These are phyloP conservation scores for Carpinus fangiana DNA, from an alignment of 306 rosid genomes.

Conservation along the genomic window DNA sequence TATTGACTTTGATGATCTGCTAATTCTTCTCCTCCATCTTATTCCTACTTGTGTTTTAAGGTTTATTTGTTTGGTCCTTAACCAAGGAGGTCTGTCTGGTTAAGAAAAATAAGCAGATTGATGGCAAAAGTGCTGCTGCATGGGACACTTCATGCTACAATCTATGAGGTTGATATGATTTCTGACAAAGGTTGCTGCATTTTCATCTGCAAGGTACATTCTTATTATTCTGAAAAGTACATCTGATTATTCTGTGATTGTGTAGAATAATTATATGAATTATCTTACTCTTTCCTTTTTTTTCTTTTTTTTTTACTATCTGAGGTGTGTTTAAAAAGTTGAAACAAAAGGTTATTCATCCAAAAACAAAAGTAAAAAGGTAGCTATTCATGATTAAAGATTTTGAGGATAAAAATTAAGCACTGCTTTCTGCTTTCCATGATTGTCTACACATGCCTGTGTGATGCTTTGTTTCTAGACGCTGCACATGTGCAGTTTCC, in stretches of 20 bases:
- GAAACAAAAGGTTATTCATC: not conserved
- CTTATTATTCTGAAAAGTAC: not conserved
- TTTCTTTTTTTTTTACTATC: not conserved
- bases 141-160: conserved; percentile 41
- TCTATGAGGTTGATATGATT: conserved; percentile 39
- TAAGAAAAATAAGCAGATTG: not conserved
- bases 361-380: not conserved
- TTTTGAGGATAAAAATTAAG: no score
- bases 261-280: not conserved
- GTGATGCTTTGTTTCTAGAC: no score
- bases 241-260: not conserved
- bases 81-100: not conserved
- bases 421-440: no score
- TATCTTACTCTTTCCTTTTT: not conserved
- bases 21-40: not conserved
- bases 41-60: not conserved
- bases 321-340: not conserved
- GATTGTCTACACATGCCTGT: no score
- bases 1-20: not conserved
- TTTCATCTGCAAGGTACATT: conserved; percentile 44
- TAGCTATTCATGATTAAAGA: no score
- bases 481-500: no score
- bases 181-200: conserved; percentile 34
- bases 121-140: conserved; percentile 33
- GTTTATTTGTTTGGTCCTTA: not conserved